Base-by-base conservation (phyloP, 768 basidiomycete species). In the Heimioporus sp. region DNA sequence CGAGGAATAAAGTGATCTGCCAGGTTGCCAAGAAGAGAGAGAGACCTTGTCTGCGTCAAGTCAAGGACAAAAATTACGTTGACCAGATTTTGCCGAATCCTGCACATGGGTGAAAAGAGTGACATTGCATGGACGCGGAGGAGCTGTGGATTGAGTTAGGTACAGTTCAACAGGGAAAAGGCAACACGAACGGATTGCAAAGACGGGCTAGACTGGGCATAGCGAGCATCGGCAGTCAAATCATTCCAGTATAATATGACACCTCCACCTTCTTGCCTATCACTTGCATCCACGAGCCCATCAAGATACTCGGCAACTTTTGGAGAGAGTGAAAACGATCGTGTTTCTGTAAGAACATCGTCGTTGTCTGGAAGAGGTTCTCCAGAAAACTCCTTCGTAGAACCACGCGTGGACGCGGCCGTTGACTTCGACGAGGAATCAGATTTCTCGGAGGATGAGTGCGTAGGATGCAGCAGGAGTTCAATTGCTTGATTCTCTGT, bases 181-280 rank as follows among this genome's bases (percentile, higher is more conserved):
- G 38, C 1, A n/a, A 34, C 28, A 68, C 79, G 37, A 58, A 86
- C 86, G 32, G 64, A 60, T 52, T 73, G 73, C 32, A 87, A 62
- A 16, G 80, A 80, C 8, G 80, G 63, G 30, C 65, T 73, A 77
- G 79, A 86, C 19, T 65, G 63, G 6, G 74, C 69, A 53, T 87
- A 87, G 47, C 83, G 76, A 37, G 71, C 74, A 68, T 98, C 97
- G 56, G 82, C 88, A 72, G 91, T 87, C 17, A 98, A 69, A 58
- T 99, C 86, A 67, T 98, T 99, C 86, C 87, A 90, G 82, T 90
- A 98, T 1, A 85, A 64, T 36, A 95, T 78, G 4, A 88, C 76
- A 34, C 72, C 76, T 0, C 86, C 92, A 2, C 80, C 91, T 65
- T 99, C 97, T 4, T 65, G 61, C 16, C 90, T 75, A 68, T 99